These are phyloP conservation scores for Gnaphalium uliginosum DNA, from an alignment of 129 eudicot species.

Conservation along the genomic window DNA sequence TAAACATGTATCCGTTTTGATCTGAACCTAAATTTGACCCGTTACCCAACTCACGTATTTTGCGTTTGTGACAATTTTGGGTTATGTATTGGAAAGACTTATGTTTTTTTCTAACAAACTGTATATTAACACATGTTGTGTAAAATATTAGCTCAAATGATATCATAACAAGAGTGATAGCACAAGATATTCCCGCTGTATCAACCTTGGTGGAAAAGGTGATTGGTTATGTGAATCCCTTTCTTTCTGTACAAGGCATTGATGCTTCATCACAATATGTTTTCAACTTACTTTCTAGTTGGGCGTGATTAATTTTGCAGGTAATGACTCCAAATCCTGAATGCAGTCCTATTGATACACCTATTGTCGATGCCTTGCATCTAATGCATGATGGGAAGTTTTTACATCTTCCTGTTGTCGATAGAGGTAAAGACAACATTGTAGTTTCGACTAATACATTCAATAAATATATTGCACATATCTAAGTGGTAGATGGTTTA, in stretches of 20 bases:
- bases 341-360: slow-evolving; percentile 87
- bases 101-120: not conserved
- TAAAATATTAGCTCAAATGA: slow-evolving; percentile 61
- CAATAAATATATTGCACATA: not conserved
- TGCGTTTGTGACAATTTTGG: not conserved
- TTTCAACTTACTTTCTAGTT: not conserved
- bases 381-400: slow-evolving; percentile 98
- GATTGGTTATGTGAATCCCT: slow-evolving; percentile 7
- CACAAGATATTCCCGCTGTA: slow-evolving; percentile 78
- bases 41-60: not conserved
- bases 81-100: not conserved
- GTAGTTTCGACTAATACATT: not conserved
- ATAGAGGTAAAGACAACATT: slow-evolving; percentile 61
- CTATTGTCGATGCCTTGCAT: slow-evolving; percentile 96
- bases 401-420: slow-evolving; percentile 94
- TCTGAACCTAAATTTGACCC: not conserved
- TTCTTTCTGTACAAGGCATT: not conserved
- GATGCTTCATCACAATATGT: not conserved
- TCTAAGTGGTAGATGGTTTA: slow-evolving; percentile 20
- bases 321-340: slow-evolving; percentile 99
- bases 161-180: slow-evolving; percentile 85
- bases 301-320: slow-evolving; percentile 42
- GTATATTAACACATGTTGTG: slow-evolving; percentile 5
- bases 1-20: not conserved
- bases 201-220: slow-evolving; percentile 95